Evolutionary conservation across 2,329 filamentous ascomycete genomes (phyloP), one percentile per base, ranked within the genome.

Genomic region (Huntiella savannae): DNA sequence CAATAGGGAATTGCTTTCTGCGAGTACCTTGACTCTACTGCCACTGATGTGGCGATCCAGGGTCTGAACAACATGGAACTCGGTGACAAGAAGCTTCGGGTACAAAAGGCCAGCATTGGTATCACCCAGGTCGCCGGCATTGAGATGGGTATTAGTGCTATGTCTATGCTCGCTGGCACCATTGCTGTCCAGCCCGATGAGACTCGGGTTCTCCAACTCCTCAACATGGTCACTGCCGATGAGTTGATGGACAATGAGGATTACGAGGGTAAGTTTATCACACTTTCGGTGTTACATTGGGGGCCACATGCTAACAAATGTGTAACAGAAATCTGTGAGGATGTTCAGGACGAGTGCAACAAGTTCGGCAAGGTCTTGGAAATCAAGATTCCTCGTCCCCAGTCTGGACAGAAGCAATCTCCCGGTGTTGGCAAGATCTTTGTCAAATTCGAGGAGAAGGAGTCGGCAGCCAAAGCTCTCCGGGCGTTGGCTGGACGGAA

Each of bases 161-260:
- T 98, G 78, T 93, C 87, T 43, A 86, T 95, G 74, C 82, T 98
- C 55, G 91, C 91, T 34, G 87, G 88, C 49, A 93, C 91, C 15
- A 84, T 79, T 3, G 81, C 82, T 34, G 72, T 72, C 47, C 82
- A 87, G 50, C 68, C 82, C 33, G 86, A 93, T 54, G 77, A 79
- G 50, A 82, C 82, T 53, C 75, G 83, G 47, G 88, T 98, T 12
- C 61, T 98, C 50, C 88, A 94, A 63, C 68, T 98, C 51, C 74
- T 98, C 57, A 98, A 98, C 67, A 98, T 98, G 91, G 88, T 98
- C 33, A 98, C 91, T 0, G 72, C 86, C 0, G 91, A 98, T 55
- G 91, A 98, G 63, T 68, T 98, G 17, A 77, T 95, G 63, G 87
- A 96, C 58, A 79, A 78, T 44, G 87, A 96, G 33, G 91, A 98